These are phyloP conservation scores for Sporobolus alterniflorus DNA, from an alignment of 202 grass and related monocot genomes.

Conservation along the genomic window DNA sequence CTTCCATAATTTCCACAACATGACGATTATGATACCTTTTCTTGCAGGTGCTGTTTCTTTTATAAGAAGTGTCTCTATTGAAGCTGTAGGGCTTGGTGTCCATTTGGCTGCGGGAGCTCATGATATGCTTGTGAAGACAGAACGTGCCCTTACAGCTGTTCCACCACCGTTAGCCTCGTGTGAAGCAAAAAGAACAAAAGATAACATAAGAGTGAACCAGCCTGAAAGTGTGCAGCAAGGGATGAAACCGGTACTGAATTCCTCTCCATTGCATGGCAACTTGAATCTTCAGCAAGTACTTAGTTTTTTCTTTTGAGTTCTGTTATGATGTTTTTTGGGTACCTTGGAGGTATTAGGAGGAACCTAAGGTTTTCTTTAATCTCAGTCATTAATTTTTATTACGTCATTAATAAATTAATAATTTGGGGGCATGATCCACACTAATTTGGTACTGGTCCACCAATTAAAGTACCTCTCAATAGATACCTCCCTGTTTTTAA, in stretches of 20 bases:
- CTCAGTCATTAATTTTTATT: too few species aligned
- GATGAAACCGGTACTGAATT: constrained; percentile 72
- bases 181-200: constrained; percentile 59
- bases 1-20: constrained; percentile 1
- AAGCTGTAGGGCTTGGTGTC: constrained; percentile 93
- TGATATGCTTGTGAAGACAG: constrained; percentile 90
- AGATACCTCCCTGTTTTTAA: too few species aligned
- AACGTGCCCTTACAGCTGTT: constrained; percentile 65
- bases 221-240: constrained; percentile 88
- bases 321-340: too few species aligned
- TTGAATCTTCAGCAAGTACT: constrained; percentile 1
- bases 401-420: too few species aligned
- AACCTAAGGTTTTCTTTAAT: too few species aligned
- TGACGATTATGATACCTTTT: constrained; percentile 12
- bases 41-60: constrained; percentile 89
- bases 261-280: constrained; percentile 3
- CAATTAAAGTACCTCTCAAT: too few species aligned
- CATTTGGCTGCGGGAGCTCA: constrained; percentile 96
- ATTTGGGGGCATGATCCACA: too few species aligned
- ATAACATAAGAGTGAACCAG: constrained; percentile 80
- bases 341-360: too few species aligned
- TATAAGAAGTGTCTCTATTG: constrained; percentile 87
- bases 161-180: constrained; percentile 52
- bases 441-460: too few species aligned
- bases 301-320: too few species aligned